These are phyloP conservation scores for Phaeosphaeria sp. DNA, from an alignment of 2,329 filamentous ascomycete species.

Conservation along the genomic window DNA sequence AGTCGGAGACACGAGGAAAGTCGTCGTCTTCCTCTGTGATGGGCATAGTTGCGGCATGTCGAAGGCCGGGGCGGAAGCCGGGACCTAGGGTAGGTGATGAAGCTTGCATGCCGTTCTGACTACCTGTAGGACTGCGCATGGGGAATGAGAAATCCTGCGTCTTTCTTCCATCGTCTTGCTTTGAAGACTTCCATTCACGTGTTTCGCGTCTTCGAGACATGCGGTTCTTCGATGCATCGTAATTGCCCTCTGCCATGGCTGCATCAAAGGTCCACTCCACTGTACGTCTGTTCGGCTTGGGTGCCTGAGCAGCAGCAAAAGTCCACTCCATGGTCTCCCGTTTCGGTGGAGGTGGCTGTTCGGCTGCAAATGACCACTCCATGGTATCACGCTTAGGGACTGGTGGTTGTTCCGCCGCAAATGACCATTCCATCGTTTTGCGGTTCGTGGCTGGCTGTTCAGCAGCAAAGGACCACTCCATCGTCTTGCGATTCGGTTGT, in stretches of 20 bases:
- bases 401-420: slow-evolving; percentile 42
- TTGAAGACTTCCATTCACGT: slow-evolving; percentile 38
- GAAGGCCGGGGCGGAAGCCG: slow-evolving; percentile 48
- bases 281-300: slow-evolving; percentile 51
- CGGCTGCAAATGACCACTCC: slow-evolving; percentile 60
- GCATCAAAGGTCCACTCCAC: slow-evolving; percentile 58
- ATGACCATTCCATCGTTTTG: slow-evolving; percentile 62
- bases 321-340: slow-evolving; percentile 61
- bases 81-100: slow-evolving; percentile 41
- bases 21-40: slow-evolving; percentile 45
- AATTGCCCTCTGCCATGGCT: slow-evolving; percentile 50
- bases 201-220: slow-evolving; percentile 42
- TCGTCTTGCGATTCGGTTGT: slow-evolving; percentile 51
- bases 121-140: slow-evolving; percentile 31
- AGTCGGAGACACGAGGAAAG: slow-evolving; percentile 44
- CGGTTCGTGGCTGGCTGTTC: slow-evolving; percentile 49
- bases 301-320: slow-evolving; percentile 46
- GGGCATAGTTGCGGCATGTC: slow-evolving; percentile 51
- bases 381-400: slow-evolving; percentile 53
- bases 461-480: slow-evolving; percentile 62
- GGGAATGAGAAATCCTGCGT: slow-evolving; percentile 47
- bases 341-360: slow-evolving; percentile 36
- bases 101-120: slow-evolving; percentile 15
- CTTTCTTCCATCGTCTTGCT: slow-evolving; percentile 33
- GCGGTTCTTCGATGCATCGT: slow-evolving; percentile 39